Base-by-base conservation (phyloP, 306 rosid genomes). In the Castanospermum australe region DNA sequence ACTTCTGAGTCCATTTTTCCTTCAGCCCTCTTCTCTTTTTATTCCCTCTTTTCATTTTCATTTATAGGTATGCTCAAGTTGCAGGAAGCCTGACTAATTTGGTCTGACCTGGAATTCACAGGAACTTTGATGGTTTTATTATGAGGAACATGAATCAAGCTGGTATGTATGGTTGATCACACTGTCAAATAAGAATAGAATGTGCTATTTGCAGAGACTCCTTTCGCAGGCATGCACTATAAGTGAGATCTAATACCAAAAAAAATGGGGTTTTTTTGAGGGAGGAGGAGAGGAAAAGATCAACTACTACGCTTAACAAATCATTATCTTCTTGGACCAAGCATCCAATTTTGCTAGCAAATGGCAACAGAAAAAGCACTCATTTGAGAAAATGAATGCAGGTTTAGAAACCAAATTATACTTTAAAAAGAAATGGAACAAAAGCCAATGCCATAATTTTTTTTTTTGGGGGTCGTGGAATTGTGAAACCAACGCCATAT, bases 321-420 rank as follows among this genome's bases (percentile, higher is more conserved):
- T 47, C 65, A 36, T 77, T 70, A 57, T 78, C 75, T 44, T 85
- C 74, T 85, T 68, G 87, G 80, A 59, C 67, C 79, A 75, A 82
- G 80, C 71, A 79, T 33, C 12, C 73, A 52, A 57, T 39, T 32
- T 71, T 84, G 77, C 82, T 79, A 77, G 56, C 52, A 73, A 81
- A 35, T 81, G 77, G 52, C 63, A 59, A 75, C 36, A 65, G 78
- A 51, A 28, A 68, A 77, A 59, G 45, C 22, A 51, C 60, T 52
- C 18, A 1, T 66, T 67, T 56, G 71, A 75, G 66, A 71, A 86
- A 59, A 35, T 55, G 72, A 59, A 61, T 63, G 76, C 75, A 61
- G 42, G 41, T 73, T 25, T n/a, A 41, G 78, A 65, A 71, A 78
- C 72, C 89, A 62, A 85, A 51, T 87, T 28, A 25, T 39, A 21